phyloP scores from a whole-genome alignment of 2,329 filamentous ascomycete species.

The Zasmidium angulare region DNA sequence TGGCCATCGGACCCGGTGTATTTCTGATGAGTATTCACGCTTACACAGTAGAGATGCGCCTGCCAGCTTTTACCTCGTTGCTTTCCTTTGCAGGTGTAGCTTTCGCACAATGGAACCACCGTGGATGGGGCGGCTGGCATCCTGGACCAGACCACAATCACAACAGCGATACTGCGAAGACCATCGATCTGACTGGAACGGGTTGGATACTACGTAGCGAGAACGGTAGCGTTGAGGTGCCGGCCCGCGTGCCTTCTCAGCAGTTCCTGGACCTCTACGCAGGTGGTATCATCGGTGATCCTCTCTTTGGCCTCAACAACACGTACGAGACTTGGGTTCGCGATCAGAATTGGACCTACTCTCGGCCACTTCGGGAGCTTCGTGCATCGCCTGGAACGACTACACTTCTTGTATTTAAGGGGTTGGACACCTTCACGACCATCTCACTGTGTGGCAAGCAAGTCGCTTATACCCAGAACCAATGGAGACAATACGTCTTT shows the following conservation, averaged over 20 bases:
- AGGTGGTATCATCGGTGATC: not conserved
- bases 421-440: conserved; percentile 59
- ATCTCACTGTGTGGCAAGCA: conserved; percentile 54
- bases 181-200: not conserved
- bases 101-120: not conserved
- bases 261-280: conserved; percentile 1
- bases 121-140: not conserved
- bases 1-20: not conserved
- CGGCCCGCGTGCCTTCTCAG: conserved; percentile 1
- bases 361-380: not conserved
- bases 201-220: not conserved
- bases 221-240: conserved; percentile 1
- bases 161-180: not conserved
- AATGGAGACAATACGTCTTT: conserved; percentile 62
- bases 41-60: not conserved
- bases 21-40: not conserved
- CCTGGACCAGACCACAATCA: not conserved
- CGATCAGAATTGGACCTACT: conserved; percentile 7
- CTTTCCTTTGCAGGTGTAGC: not conserved
- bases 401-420: conserved; percentile 60
- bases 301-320: conserved; percentile 4
- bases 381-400: not conserved
- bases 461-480: conserved; percentile 58
- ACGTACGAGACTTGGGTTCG: not conserved
- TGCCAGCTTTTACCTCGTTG: not conserved